Evolutionary conservation across 192 early-diverging fungal genomes (phyloP), one percentile per base, ranked within the genome.

Genomic region (Lobosporangium transversale): DNA sequence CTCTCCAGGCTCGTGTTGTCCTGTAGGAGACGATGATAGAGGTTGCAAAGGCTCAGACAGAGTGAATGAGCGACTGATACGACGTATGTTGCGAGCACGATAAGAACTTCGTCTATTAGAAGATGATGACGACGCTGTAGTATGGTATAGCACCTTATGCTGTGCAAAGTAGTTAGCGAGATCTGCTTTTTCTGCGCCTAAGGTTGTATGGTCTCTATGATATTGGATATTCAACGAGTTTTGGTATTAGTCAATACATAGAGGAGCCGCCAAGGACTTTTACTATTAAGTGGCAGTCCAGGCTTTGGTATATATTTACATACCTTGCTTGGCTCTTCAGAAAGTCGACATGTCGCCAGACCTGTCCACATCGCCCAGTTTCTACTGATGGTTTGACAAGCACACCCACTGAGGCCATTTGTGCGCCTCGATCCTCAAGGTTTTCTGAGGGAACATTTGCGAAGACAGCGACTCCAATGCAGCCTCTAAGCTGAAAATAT

Each of bases 361-460:
- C 79, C 20, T 81, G 61, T 4, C 82, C 84, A 58, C 82, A 86
- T 24, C 70, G 40, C 9, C 80, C 80, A 29, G 80, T 80, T 8
- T 84, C 73, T 1, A 63, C 24, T 10, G 70, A 78, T 21, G 81
- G 71, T 42, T 64, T 63, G 5, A 87, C 84, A 21, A 88, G 55
- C 10, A 85, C 51, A 3, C 87, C 87, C 2, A 86, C 68, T 24
- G 83, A 67, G 2, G 78, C 64, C 87, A 88, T 88, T 29, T 56
- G 66, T 23, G 87, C 83, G n/a, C 87, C 87, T 36, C 87, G 75
- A 15, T 84, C 73, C 35, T 68, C 62, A 1, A 67, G 56, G 10
- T 48, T 50, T 36, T 79, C 64, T 1, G 70, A 71, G 1, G 69
- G 69, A 6, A 53, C 62, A 35, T 86, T 86, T 48, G 63, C 36